Evolutionary conservation across 176 grass and related monocot species (phyloP).

Genomic region (bread wheat (Triticum aestivum)): DNA sequence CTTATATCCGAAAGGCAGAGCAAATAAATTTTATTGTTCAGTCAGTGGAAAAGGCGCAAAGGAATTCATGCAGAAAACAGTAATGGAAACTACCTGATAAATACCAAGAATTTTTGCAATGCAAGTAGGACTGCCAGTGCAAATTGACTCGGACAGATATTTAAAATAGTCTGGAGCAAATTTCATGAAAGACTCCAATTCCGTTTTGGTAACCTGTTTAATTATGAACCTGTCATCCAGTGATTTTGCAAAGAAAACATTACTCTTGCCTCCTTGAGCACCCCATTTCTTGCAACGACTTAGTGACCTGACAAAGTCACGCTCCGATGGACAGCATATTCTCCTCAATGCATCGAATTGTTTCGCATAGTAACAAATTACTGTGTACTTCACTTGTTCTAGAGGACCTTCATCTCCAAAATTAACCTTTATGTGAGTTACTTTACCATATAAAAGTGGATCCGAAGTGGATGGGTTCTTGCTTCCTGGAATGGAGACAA

Average conservation of each 20-base stretch:
- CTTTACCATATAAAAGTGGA: constrained; percentile 54
- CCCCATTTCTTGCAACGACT: constrained; percentile 99
- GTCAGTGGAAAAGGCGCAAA: neutral
- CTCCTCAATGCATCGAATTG: constrained; percentile 80
- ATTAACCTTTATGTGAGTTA: constrained; percentile 80
- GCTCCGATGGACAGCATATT: constrained; percentile 90
- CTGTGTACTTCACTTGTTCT: constrained; percentile 78
- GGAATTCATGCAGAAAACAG: constrained; percentile 9
- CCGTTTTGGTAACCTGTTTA: constrained; percentile 94
- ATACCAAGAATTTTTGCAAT: constrained; percentile 98
- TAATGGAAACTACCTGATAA: constrained; percentile 67
- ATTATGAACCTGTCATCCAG: constrained; percentile 96
- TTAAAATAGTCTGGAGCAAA: constrained; percentile 94
- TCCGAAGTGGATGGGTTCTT: constrained; percentile 42
- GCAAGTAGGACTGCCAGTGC: constrained; percentile 83
- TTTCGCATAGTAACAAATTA: constrained; percentile 92
- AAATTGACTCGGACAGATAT: constrained; percentile 82
- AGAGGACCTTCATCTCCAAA: constrained; percentile 78
- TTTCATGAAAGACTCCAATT: constrained; percentile 95
- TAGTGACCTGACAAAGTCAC: constrained; percentile 92
- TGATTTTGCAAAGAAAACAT: constrained; percentile 99
- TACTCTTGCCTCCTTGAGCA: constrained; percentile 97
- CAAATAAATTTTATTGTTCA: neutral
- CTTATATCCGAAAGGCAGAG: neutral
- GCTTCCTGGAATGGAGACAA: constrained; percentile 45